Percentiles rank a stretch among this genome's conserved stretches.
These are phyloP conservation scores for Ophiostoma sp. DNA, from an alignment of 2,329 filamentous ascomycete genomes.

Conservation along the genomic window DNA sequence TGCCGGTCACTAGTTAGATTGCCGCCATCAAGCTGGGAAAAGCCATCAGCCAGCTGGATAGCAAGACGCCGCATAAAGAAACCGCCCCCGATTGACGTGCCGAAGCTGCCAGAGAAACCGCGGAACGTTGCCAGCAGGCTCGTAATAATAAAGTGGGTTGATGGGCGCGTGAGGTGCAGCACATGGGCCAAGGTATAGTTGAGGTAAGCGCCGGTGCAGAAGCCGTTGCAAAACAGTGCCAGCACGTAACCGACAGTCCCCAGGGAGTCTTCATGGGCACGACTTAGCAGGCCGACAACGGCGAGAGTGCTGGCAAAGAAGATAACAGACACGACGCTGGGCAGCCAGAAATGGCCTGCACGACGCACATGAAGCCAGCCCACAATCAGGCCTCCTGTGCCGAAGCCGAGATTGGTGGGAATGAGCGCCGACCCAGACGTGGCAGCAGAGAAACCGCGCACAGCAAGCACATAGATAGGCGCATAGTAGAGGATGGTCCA, in stretches of 20 bases:
- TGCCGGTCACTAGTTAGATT: constrained; percentile 34
- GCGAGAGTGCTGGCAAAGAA: constrained; percentile 51
- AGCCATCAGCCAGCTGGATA: constrained; percentile 51
- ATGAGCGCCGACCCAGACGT: constrained; percentile 70
- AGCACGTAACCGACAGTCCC: constrained; percentile 54
- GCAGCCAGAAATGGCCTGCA: constrained; percentile 65
- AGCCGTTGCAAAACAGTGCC: constrained; percentile 63
- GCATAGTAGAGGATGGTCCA: constrained; percentile 79
- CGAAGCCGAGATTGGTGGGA: constrained; percentile 77
- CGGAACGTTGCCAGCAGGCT: constrained; percentile 74
- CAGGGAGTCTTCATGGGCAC: constrained; percentile 43
- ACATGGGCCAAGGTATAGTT: constrained; percentile 81
- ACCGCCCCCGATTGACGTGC: constrained; percentile 72
- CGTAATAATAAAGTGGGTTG: constrained; percentile 68
- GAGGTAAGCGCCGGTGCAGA: constrained; percentile 64
- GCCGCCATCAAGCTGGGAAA: constrained; percentile 45
- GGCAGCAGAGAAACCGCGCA: constrained; percentile 64
- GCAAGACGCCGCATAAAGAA: constrained; percentile 62
- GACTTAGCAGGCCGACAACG: constrained; percentile 46
- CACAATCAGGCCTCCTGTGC: constrained; percentile 63
- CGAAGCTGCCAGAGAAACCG: constrained; percentile 76
- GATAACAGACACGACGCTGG: constrained; percentile 54
- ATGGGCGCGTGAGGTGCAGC: constrained; percentile 62
- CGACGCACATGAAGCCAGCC: constrained; percentile 72
- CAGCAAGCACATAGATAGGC: constrained; percentile 72